Evolutionary conservation across 192 early-diverging fungal species (phyloP).

Genomic region (Spizellomyces punctatus): DNA sequence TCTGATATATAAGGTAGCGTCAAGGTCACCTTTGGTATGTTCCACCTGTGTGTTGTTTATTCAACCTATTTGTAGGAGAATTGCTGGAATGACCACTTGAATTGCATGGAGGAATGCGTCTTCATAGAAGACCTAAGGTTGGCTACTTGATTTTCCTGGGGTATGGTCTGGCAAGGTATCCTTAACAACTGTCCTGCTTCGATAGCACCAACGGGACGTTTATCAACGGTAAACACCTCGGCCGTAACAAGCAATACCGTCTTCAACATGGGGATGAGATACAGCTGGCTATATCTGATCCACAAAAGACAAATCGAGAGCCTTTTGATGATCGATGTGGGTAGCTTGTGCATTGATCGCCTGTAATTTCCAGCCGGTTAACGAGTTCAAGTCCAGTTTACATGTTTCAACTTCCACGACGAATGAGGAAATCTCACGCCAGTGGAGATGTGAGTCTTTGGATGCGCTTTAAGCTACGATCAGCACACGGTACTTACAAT

Average conservation of each 20-base stretch:
- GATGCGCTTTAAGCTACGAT: no score
- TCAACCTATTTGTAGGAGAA: constrained; percentile 20
- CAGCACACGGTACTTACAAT: no score
- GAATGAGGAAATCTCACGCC: no score
- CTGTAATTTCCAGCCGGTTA: constrained; percentile 17
- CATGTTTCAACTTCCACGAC: no score
- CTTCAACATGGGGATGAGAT: constrained; percentile 66
- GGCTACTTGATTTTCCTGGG: constrained; percentile 8
- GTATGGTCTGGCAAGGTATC: neutral
- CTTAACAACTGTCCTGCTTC: neutral
- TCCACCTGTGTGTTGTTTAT: neutral
- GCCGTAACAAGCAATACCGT: constrained; percentile 49
- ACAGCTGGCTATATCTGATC: constrained; percentile 57
- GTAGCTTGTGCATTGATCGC: constrained; percentile 6
- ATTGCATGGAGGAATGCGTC: constrained; percentile 6
- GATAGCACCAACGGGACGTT: constrained; percentile 72
- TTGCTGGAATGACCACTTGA: constrained; percentile 4
- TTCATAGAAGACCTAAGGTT: constrained; percentile 38
- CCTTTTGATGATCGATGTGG: constrained; percentile 29
- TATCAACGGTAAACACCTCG: constrained; percentile 63
- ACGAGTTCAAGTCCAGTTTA: constrained; percentile 20
- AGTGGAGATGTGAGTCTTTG: no score
- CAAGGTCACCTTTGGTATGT: neutral
- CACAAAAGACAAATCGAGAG: neutral
- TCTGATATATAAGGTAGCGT: constrained; percentile 31